Conservation (phyloP, 2,329 filamentous ascomycete genomes). For the Sphaceloma murrayae region DNA sequence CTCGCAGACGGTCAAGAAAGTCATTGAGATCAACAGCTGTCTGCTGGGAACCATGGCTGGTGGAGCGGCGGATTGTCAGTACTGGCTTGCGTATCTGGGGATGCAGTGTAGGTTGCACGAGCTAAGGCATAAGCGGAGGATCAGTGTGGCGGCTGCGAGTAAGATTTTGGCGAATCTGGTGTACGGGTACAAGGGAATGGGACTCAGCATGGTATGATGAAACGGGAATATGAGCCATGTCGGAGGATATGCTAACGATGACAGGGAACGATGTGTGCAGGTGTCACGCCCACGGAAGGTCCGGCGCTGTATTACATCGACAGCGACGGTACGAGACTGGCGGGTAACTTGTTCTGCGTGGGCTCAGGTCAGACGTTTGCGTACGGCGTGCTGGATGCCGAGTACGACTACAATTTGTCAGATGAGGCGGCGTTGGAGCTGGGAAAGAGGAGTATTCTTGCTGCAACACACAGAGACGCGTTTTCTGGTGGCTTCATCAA, state of each 20-base stretch:
- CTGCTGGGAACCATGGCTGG: slow-evolving; percentile 96
- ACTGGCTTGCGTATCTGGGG: slow-evolving; percentile 97
- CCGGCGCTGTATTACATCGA: slow-evolving; percentile 99
- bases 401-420: slow-evolving; percentile 82
- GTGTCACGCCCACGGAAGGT: slow-evolving; percentile 89
- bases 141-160: slow-evolving; percentile 90
- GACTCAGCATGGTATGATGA: slow-evolving; percentile 66
- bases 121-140: slow-evolving; percentile 97
- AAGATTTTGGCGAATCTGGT: slow-evolving; percentile 98
- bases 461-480: slow-evolving; percentile 94
- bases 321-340: slow-evolving; percentile 83
- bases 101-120: slow-evolving; percentile 99
- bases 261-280: slow-evolving; percentile 90
- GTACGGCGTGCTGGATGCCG: slow-evolving; percentile 92
- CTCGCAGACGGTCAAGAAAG: slow-evolving; percentile 99
- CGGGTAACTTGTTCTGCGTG: slow-evolving; percentile 96
- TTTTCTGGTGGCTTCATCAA: slow-evolving; percentile 99
- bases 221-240: neutral
- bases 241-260: slow-evolving; percentile 5
- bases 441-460: slow-evolving; percentile 83
- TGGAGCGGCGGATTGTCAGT: slow-evolving; percentile 98
- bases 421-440: slow-evolving; percentile 85
- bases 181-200: slow-evolving; percentile 98
- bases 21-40: slow-evolving; percentile 94
- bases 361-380: slow-evolving; percentile 97